Base-by-base conservation (phyloP, 2,329 filamentous ascomycete genomes). In the Tolypocladium amazonense region DNA sequence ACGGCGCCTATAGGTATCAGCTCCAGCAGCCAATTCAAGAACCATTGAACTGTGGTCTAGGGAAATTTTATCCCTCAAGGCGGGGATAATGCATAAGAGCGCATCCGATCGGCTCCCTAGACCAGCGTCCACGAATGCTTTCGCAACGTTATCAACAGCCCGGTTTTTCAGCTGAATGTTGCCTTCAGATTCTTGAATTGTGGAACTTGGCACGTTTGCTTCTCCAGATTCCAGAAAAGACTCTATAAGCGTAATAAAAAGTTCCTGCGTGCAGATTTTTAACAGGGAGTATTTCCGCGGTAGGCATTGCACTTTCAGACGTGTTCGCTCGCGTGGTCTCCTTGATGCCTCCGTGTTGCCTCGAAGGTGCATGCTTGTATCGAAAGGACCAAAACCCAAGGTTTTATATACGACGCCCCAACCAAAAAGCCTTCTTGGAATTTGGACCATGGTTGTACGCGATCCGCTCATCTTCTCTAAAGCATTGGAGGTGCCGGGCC, bases 261-360 rank as follows among this genome's bases (percentile, higher is more conserved):
- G 59, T 12, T 65, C 63, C 37, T 64, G 63, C n/a, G 60, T 59
- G 27, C 63, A 62, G 0, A 60, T 23, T 2, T 64, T 60, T 20
- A 64, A 56, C 3, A 65, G 57, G 5, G 62, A 60, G 20, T 20
- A 15, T 25, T 33, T 25, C 14, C 20, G 27, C 6, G 20, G 56
- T n/a, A 30, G 30, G 23, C 43, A 58, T 12, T 58, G 56, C 14
- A 58, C 25, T 18, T 30, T 50, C 1, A 50, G 25, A 9, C 14
- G 20, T 27, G 27, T 41, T 30, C 12, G 35, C 12, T 41, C 25
- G 12, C 14, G 5, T 27, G 23, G 23, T 12, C 20, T 27, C n/a
- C 18, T 8, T 9, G 20, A 27, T 11, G 15, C 35, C 33, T 35
- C 33, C 7, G 11, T 35, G 33, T 9, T 9, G n/a, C 2, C 54